Evolutionary conservation across 176 grass and related monocot genomes (phyloP).

Genomic region (Rhynchospora breviuscula): DNA sequence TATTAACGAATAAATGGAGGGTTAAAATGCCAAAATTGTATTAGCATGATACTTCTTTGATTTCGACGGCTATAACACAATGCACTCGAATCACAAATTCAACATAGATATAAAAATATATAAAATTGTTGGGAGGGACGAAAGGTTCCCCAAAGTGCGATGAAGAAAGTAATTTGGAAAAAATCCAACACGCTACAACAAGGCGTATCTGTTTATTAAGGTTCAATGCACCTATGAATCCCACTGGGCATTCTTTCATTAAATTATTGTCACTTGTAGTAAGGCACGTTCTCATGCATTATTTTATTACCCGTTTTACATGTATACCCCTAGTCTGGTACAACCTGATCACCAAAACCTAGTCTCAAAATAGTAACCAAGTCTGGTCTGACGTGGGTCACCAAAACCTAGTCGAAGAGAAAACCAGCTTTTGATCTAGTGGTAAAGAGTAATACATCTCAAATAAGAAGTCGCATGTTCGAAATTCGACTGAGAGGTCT

Average conservation of each 20-base stretch:
- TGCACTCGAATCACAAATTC: no score
- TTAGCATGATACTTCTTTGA: neutral
- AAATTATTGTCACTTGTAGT: neutral
- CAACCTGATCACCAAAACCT: neutral
- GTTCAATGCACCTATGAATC: slow-evolving; percentile 11
- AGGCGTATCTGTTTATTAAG: neutral
- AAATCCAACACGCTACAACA: neutral
- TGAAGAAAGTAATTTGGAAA: neutral
- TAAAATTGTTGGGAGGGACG: neutral
- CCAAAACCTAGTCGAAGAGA: neutral
- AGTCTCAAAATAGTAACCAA: no score
- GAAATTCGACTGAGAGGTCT: no score
- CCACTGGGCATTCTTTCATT: slow-evolving; percentile 7
- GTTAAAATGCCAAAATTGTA: neutral
- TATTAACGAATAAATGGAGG: neutral
- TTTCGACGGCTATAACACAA: neutral
- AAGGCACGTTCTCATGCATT: neutral
- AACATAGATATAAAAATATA: neutral
- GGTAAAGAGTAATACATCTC: no score
- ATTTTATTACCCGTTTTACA: neutral
- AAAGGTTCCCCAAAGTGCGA: neutral
- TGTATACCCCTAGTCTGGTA: neutral
- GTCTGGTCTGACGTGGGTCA: neutral
- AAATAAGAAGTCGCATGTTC: no score
- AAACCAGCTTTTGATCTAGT: no score